phyloP scores from a whole-genome alignment of 2,329 filamentous ascomycete genomes.

The Nemania serpens region DNA sequence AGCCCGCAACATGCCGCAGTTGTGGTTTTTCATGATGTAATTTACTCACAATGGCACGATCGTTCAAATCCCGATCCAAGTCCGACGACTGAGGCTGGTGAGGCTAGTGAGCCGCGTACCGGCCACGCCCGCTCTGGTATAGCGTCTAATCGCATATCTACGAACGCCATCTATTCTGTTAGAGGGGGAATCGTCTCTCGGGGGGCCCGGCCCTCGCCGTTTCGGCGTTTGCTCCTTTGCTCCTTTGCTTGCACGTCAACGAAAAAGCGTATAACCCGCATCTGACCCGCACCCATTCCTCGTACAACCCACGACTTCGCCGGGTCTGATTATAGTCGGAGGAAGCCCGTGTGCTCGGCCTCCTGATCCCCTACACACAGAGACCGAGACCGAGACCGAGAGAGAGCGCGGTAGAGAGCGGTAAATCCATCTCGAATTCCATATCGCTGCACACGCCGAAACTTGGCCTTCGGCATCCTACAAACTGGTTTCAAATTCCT shows the following conservation, averaged over 20 bases:
- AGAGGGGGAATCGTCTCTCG: not conserved
- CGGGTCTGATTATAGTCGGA: not conserved
- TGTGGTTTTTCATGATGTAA: slow-evolving; percentile 27
- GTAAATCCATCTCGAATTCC: not conserved
- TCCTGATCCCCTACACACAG: not conserved
- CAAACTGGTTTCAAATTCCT: no score
- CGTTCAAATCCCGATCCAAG: slow-evolving; percentile 27
- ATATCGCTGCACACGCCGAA: not conserved
- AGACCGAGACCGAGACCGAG: not conserved
- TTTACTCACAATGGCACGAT: slow-evolving; percentile 24
- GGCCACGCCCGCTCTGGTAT: slow-evolving; percentile 6
- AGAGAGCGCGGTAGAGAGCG: not conserved
- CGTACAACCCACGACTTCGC: not conserved
- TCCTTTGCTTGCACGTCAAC: not conserved
- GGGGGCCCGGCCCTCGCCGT: slow-evolving; percentile 24
- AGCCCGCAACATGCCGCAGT: slow-evolving; percentile 6
- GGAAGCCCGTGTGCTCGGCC: slow-evolving; percentile 4
- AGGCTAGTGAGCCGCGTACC: slow-evolving; percentile 1
- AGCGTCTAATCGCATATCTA: not conserved
- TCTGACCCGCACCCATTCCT: not conserved
- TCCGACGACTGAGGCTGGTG: slow-evolving; percentile 9
- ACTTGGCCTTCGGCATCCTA: not conserved
- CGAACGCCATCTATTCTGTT: not conserved
- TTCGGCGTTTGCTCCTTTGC: slow-evolving; percentile 23
- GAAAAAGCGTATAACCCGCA: not conserved